phyloP scores from a whole-genome alignment of 768 basidiomycete species.

The Rhizopogon vinicolor region DNA sequence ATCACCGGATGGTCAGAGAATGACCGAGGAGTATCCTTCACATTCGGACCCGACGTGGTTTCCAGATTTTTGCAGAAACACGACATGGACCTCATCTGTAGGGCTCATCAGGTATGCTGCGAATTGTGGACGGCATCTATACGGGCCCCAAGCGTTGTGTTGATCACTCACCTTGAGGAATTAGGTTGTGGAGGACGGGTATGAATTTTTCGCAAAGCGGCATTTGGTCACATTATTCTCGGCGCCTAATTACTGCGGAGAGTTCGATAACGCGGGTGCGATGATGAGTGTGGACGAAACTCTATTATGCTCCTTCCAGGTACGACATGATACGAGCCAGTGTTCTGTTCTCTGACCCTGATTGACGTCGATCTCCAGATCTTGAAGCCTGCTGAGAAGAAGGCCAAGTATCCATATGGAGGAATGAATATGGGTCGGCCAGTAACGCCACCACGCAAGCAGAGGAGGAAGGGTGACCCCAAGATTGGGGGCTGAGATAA shows the following conservation, averaged over 20 bases:
- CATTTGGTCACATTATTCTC: constrained; percentile 97
- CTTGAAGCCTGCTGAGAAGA: constrained; percentile 98
- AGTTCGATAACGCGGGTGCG: constrained; percentile 98
- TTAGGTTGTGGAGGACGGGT: constrained; percentile 97
- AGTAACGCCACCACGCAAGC: constrained; percentile 94
- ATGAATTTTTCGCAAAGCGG: constrained; percentile 98
- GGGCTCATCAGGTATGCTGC: constrained; percentile 87
- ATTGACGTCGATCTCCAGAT: constrained; percentile 49
- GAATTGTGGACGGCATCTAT: constrained; percentile 1
- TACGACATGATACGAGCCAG: constrained; percentile 32
- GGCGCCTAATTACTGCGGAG: constrained; percentile 91
- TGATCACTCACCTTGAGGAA: constrained; percentile 1
- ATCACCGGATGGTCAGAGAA: constrained; percentile 99
- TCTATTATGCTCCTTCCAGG: constrained; percentile 96
- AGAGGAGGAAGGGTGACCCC: constrained; percentile 87
- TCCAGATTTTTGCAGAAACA: constrained; percentile 98
- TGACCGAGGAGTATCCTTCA: constrained; percentile 97
- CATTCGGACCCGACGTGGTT: constrained; percentile 97
- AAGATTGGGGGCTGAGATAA: constrained; percentile 45
- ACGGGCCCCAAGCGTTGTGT: constrained; percentile 3
- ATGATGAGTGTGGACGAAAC: constrained; percentile 99
- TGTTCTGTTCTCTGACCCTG: not conserved
- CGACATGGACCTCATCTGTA: constrained; percentile 98
- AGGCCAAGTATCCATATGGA: constrained; percentile 87
- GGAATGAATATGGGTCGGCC: constrained; percentile 84